Percentiles rank a stretch among this genome's conserved stretches.
These are phyloP conservation scores for Hemileccinum rubropunctum DNA, from an alignment of 768 basidiomycete genomes.

Conservation along the genomic window DNA sequence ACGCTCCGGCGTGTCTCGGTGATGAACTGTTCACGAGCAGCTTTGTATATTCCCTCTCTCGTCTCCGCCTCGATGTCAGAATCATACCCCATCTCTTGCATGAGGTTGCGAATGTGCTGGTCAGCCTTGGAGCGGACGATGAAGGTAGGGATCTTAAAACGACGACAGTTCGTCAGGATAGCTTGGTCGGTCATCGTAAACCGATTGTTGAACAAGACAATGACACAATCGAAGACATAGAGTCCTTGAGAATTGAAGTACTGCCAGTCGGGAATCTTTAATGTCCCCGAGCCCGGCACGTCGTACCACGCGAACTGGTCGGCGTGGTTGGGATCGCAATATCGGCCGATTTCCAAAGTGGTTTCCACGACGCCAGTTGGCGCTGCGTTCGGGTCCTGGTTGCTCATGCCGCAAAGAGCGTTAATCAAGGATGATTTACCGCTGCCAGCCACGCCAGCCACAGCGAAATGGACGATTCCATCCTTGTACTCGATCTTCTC, in stretches of 20 bases:
- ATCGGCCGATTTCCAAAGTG: slow-evolving; percentile 29
- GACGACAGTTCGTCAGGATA: slow-evolving; percentile 31
- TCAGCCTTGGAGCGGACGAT: slow-evolving; percentile 39
- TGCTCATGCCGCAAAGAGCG: slow-evolving; percentile 31
- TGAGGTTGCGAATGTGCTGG: slow-evolving; percentile 28
- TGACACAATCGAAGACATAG: slow-evolving; percentile 36
- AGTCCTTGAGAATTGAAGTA: slow-evolving; percentile 40
- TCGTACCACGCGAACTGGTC: slow-evolving; percentile 36
- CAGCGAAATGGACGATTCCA: slow-evolving; percentile 28
- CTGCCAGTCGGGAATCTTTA: slow-evolving; percentile 35
- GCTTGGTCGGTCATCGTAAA: slow-evolving; percentile 37
- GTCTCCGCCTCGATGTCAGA: slow-evolving; percentile 18
- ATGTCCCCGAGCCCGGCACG: slow-evolving; percentile 37
- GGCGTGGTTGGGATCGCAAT: slow-evolving; percentile 23
- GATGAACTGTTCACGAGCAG: slow-evolving; percentile 29
- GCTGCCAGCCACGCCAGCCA: slow-evolving; percentile 30
- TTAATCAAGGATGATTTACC: slow-evolving; percentile 34
- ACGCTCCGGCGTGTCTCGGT: slow-evolving; percentile 24
- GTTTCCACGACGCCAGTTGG: slow-evolving; percentile 34
- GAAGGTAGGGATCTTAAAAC: slow-evolving; percentile 34
- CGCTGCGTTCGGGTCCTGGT: slow-evolving; percentile 28
- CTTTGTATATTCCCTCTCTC: slow-evolving; percentile 18
- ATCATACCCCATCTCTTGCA: slow-evolving; percentile 28
- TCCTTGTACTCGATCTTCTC: slow-evolving; percentile 27
- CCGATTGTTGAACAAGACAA: slow-evolving; percentile 35